phyloP scores from a whole-genome alignment of 768 basidiomycete genomes.

The Cyathus striatus region DNA sequence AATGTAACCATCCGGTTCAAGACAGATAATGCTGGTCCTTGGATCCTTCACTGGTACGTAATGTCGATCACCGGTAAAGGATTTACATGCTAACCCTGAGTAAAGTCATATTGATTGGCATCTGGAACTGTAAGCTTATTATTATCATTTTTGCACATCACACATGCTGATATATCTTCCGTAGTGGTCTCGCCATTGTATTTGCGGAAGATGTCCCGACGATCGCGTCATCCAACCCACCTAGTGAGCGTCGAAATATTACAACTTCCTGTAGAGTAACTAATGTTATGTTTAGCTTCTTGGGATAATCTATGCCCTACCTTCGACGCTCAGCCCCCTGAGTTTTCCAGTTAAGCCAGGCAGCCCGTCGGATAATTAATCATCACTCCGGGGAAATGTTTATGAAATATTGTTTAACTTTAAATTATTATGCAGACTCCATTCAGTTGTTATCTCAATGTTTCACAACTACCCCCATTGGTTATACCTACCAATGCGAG shows the following conservation, averaged over 20 bases:
- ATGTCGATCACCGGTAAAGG: not conserved
- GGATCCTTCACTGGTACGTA: conserved; percentile 6
- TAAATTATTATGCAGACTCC: too few species aligned
- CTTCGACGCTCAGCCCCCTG: conserved; percentile 1
- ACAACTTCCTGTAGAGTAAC: not conserved
- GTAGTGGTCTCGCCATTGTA: conserved; percentile 7
- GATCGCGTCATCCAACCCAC: not conserved
- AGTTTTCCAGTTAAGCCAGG: too few species aligned
- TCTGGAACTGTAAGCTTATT: conserved; percentile 5
- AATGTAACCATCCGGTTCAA: conserved; percentile 8
- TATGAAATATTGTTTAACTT: too few species aligned
- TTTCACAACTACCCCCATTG: too few species aligned
- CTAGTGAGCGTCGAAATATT: conserved; percentile 1
- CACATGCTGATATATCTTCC: not conserved
- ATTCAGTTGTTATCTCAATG: too few species aligned
- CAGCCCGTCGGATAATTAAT: too few species aligned
- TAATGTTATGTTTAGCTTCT: not conserved
- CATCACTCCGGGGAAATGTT: too few species aligned
- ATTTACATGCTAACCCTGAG: not conserved
- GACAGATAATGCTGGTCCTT: conserved; percentile 6
- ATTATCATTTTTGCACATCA: not conserved
- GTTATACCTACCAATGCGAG: too few species aligned
- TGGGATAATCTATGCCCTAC: conserved; percentile 6
- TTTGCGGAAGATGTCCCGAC: conserved; percentile 5
- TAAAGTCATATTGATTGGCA: conserved; percentile 5